Conservation (phyloP, 768 basidiomycete species). For the Boletus edulis region DNA sequence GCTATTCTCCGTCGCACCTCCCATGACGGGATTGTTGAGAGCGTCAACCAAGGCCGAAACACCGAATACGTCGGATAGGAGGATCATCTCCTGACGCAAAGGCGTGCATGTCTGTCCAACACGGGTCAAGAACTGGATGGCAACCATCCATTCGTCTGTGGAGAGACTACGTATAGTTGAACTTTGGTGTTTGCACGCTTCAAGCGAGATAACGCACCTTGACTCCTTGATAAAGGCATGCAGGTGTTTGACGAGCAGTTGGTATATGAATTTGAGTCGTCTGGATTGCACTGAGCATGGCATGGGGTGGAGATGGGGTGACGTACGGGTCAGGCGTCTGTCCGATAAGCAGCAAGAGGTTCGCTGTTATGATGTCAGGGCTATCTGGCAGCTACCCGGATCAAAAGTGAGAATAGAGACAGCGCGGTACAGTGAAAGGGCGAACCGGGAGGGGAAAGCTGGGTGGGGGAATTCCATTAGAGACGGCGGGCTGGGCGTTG, state of each 20-base stretch:
- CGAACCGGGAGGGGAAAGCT: slow-evolving; percentile 41
- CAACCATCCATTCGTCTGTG: slow-evolving; percentile 82
- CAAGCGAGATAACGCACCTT: slow-evolving; percentile 34
- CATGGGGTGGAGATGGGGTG: background rate
- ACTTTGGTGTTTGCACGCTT: background rate
- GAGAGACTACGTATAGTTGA: slow-evolving; percentile 48
- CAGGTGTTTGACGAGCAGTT: slow-evolving; percentile 59
- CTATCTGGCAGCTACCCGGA: slow-evolving; percentile 42
- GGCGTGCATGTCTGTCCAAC: slow-evolving; percentile 72
- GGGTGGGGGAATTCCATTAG: slow-evolving; percentile 42
- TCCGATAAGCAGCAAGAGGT: slow-evolving; percentile 39
- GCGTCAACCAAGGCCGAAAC: slow-evolving; percentile 75
- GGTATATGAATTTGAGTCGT: slow-evolving; percentile 46
- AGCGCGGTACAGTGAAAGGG: background rate
- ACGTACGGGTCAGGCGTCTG: slow-evolving; percentile 41
- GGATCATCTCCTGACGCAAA: slow-evolving; percentile 75
- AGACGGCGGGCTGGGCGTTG: slow-evolving; percentile 26
- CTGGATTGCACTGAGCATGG: slow-evolving; percentile 17
- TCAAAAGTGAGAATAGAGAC: background rate
- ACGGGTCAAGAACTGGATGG: slow-evolving; percentile 75
- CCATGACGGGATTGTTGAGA: slow-evolving; percentile 64
- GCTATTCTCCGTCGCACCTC: slow-evolving; percentile 66
- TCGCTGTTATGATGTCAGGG: slow-evolving; percentile 49
- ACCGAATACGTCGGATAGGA: slow-evolving; percentile 81
- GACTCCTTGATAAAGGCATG: slow-evolving; percentile 77